Base-by-base conservation (phyloP, 148 eudicot genomes). In the Silene uniflora region DNA sequence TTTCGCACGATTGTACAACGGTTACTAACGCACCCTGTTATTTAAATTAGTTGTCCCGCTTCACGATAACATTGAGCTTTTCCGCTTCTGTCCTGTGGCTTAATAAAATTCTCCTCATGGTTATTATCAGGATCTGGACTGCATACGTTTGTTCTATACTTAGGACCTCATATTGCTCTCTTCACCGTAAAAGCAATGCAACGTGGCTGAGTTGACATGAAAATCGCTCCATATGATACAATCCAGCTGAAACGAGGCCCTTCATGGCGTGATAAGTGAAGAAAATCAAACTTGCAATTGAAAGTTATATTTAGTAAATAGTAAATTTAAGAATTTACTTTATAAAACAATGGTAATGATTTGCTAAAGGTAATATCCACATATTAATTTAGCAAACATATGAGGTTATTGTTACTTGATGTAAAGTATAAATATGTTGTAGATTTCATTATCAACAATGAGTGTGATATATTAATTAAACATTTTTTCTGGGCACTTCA, bases 131-230 rank as follows among this genome's bases (percentile, higher is more conserved):
- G 99, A 75, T 92, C 97, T 73, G 99, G 99, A 24, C 86, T 95
- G 87, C 99, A 95, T 81, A 95, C 99, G 46, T 95, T 95, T 87
- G 97, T 95, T 69, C 88, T 95, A 27, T 95, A 95, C 83, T 79
- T 95, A 73, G 99, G 99, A 74, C 99, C 99, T 67, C 99, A 95
- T 80, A 89, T 95, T 70, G 96, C 99, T 12, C 86, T 95, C 17
- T 95, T 95, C 84, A 92, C 99, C 3, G 86, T 95, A 76, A 95
- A 95, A 81, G 94, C 99, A 67, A 86, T 85, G 88, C 87, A 95
- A 66, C 92, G 97, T 88, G 97, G 99, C 24, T 87, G 99, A 76
- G 91, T 95, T 79, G 99, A 95, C 85, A 79, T 95, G 65, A 95
- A 95, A 89, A 89, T 81, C 79, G 94, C 97, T 77, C 89, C 91